Evolutionary conservation across 164 flowering plant genomes (phyloP), one percentile per base, ranked within the genome.

Genomic region (Umbilicus rupestris): DNA sequence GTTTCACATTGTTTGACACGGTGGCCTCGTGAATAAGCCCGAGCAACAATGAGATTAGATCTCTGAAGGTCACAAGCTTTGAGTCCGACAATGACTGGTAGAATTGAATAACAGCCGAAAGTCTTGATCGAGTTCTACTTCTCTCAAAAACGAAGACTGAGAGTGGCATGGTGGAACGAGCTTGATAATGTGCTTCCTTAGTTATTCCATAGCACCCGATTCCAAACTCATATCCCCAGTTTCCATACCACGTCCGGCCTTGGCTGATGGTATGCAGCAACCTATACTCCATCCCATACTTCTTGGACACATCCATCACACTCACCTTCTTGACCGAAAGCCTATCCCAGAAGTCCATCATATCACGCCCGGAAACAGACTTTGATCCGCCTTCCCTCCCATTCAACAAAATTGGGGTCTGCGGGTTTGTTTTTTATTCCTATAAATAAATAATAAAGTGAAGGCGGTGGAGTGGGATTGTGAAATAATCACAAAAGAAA

Each of bases 291-390:
- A 69, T 29, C 1, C 74, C 79, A 63, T 78, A 76, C 64, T 78
- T 78, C 57, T 65, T 76, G 0, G 81, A 78, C 2, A 73, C 75
- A 67, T 78, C 81, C 81, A 78, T 78, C 15, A 78, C 77, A 35
- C 73, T 69, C 1, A 75, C 72, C 55, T 73, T 73, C 66, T 78
- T 74, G 57, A 78, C 80, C 0, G 66, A 42, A 1, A 78, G 68
- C 39, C 77, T 62, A 41, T 78, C 78, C 80, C 80, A 78, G 70
- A 78, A 78, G 69, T 75, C 55, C 80, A 78, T 78, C 59, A 78
- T 72, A 31, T 74, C 62, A 24, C 29, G 28, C 2, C 80, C 80
- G n/a, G 80, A 46, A 3, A 78, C 67, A 35, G 46, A 1, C n/a
- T 35, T 67, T 12, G 81, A 76, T 22, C 79, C 81, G 35, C 81